These are phyloP conservation scores for Pseudogymnoascus sp. DNA, from an alignment of 2,329 filamentous ascomycete species.

Conservation along the genomic window DNA sequence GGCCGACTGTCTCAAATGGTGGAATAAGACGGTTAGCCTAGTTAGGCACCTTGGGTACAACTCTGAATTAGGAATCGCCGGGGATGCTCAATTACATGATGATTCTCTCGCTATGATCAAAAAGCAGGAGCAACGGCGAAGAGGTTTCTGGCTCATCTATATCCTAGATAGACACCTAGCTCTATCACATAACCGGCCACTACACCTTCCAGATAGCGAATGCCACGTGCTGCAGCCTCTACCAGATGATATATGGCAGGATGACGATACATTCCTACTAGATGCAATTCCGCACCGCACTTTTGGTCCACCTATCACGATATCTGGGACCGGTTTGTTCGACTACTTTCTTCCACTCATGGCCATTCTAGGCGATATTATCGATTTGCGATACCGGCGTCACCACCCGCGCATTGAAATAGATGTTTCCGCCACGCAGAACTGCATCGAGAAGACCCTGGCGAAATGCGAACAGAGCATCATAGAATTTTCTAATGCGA, in stretches of 20 bases:
- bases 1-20: slow-evolving; percentile 42
- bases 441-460: background rate
- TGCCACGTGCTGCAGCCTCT: slow-evolving; percentile 33
- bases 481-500: slow-evolving; percentile 5
- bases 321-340: slow-evolving; percentile 39
- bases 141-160: slow-evolving; percentile 12
- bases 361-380: slow-evolving; percentile 42
- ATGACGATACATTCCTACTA: background rate
- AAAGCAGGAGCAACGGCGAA: slow-evolving; percentile 10
- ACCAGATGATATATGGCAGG: slow-evolving; percentile 11
- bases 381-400: slow-evolving; percentile 39
- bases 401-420: slow-evolving; percentile 37
- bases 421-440: background rate
- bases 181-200: slow-evolving; percentile 18
- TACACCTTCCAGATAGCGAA: slow-evolving; percentile 40
- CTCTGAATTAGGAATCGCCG: background rate
- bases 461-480: background rate
- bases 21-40: slow-evolving; percentile 32
- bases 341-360: slow-evolving; percentile 45
- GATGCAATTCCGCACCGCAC: background rate
- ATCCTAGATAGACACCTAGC: slow-evolving; percentile 12
- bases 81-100: background rate
- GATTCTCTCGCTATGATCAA: background rate
- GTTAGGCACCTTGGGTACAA: background rate
- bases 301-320: slow-evolving; percentile 32